Base-by-base conservation (phyloP, 2,329 filamentous ascomycete genomes). In the Alternaria burnsii region DNA sequence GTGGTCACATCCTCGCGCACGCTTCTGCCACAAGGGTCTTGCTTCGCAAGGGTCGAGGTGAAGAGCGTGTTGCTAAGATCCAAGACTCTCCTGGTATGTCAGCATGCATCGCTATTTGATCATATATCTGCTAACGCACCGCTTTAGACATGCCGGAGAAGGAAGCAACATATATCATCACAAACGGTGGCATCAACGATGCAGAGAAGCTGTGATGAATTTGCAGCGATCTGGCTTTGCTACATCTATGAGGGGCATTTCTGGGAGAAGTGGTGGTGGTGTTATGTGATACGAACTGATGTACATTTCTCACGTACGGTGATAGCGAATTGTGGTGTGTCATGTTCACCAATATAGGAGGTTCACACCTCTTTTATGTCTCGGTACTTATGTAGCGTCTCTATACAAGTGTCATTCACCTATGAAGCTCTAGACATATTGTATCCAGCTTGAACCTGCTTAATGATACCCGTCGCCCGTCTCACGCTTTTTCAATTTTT, bases 161-260 rank as follows among this genome's bases (percentile, higher is more conserved):
- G 50, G 88, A 91, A 76, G 88, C 89, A 26, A 90, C 86, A 2
- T 91, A 91, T 75, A 83, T 91, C 65, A 91, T 91, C 68, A 90
- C 88, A 28, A 88, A 85, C 62, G 89, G 88, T 32, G 88, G 88
- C 34, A 90, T 91, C 76, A 88, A 85, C 59, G 88, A 91, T 72
- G 85, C 88, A 1, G 88, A 90, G 67, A 89, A 89, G 75, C 80
- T 82, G 34, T 89, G 46, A 75, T 11, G 34, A 22, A n/a, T 56
- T 16, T 51, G 12, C 16, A 42, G 32, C 12, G 9, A 56, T 51
- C 24, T 58, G 24, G 26, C 30, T 10, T 41, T 5, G n/a, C 10
- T 40, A 14, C 18, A 32, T 47, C 14, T 57, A 42, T 57, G 34
- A 36, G 20, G 18, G 36, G 3, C 5, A 16, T 36, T 56, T 5